Base-by-base conservation (phyloP, 2,329 filamentous ascomycete genomes). In the Helminthosporium solani region DNA sequence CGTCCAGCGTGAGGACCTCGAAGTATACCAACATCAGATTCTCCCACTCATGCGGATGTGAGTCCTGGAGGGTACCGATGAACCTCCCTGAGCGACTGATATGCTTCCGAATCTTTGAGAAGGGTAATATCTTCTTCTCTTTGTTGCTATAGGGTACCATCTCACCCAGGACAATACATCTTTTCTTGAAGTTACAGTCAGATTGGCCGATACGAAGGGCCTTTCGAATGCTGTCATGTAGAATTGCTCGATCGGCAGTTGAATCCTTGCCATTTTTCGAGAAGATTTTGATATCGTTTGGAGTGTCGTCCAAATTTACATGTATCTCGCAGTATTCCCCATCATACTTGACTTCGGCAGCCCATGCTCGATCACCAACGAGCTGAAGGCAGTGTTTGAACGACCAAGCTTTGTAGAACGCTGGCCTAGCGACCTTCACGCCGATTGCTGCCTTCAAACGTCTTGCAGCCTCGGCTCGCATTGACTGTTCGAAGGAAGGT, bases 201-300 rank as follows among this genome's bases (percentile, higher is more conserved):
- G 75, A 50, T 1, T 72, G 70, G 2, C 83, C 83, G 27, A 95
- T 75, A 7, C 75, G 76, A 4, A 95, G 72, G 3, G 85, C 85
- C 3, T 82, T 73, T 33, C 78, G 75, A 45, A 96, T 83, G 1
- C 78, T 78, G 28, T 20, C 35, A 31, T 87, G 83, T 18, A 95
- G 67, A 1, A 73, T 75, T 9, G 67, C 57, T 27, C 87, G 80
- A 65, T 95, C 90, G 41, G 73, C 63, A 0, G 90, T 96, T 35
- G 90, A 92, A 55, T 96, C 88, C 64, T 94, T 95, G 47, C 90
- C 89, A 59, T 89, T 94, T 65, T 96, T 96, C 8, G 90, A 95
- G 64, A 94, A 96, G 23, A 96, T 92, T 52, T 86, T 85, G 21
- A 95, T 82, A 38, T 76, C 79, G 1, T 78, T 63, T 47, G 63